Conservation (phyloP, 495 filamentous ascomycete species). For the Penicillium steckii region DNA sequence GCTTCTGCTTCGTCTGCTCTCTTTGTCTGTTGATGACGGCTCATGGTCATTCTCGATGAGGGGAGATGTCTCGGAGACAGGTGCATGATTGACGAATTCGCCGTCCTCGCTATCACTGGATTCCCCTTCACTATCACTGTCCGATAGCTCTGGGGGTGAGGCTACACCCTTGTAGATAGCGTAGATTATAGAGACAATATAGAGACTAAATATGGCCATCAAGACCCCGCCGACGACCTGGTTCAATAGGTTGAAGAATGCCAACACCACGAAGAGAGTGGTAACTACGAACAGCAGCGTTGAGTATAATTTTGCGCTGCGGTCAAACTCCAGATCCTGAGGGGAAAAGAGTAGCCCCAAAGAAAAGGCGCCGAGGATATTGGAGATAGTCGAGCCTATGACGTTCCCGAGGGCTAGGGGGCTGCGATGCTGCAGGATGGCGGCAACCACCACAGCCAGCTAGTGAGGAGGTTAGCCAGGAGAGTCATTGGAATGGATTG, state of each 20-base stretch:
- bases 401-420: conserved; percentile 56
- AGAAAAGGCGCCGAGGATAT: conserved; percentile 57
- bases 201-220: conserved; percentile 44
- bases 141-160: conserved; percentile 36
- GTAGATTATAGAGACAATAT: conserved; percentile 44
- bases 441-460: conserved; percentile 53
- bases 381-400: conserved; percentile 54
- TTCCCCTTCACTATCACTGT: conserved; percentile 33
- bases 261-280: conserved; percentile 33
- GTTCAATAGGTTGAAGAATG: conserved; percentile 25
- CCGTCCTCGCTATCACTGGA: conserved; percentile 12
- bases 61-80: conserved; percentile 16
- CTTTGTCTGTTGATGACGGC: not conserved
- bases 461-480: conserved; percentile 14
- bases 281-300: conserved; percentile 38
- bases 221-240: conserved; percentile 34
- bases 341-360: conserved; percentile 47
- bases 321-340: conserved; percentile 33
- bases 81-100: not conserved
- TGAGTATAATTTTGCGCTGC: conserved; percentile 49
- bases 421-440: conserved; percentile 43
- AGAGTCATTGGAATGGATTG: not conserved
- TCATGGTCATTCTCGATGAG: conserved; percentile 4
- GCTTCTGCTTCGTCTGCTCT: conserved; percentile 1
- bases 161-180: conserved; percentile 46